Base-by-base conservation (phyloP, 305 asterid species). In the Fraxinus latifolia region DNA sequence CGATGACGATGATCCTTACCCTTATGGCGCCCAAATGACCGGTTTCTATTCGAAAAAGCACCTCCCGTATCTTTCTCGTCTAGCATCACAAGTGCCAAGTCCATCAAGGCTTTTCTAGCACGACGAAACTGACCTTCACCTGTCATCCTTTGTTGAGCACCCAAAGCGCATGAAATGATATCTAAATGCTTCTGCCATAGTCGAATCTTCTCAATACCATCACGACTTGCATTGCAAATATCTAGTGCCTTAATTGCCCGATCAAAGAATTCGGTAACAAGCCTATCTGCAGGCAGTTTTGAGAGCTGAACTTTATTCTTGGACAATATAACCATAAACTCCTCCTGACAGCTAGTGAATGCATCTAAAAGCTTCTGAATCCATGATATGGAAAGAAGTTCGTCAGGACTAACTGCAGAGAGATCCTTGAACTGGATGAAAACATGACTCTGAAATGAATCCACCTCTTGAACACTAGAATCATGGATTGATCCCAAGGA, bases 171-270 rank as follows among this genome's bases (percentile, higher is more conserved):
- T 3, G 86, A 83, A 31, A 96, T 86, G 33, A 96, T 96, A 47
- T 94, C 98, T 78, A 93, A 80, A 79, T 96, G 94, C 81, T 90
- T 96, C 83, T 92, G 92, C 99, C 98, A 93, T 53, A 86, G 83
- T 4, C 95, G 91, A 76, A 96, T 84, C 74, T 88, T 91, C 89
- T 92, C 97, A 36, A 93, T 85, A 17, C 97, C 99, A 85, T 96
- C 98, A 8, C 99, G 97, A 42, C 95, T 85, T 8, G 99, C 94
- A 75, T 96, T 96, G 85, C 93, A 90, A 55, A 96, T 94, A 87
- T 96, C 99, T 87, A 96, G 95, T 62, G 97, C 98, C 84, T 94
- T 94, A 7, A 94, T 89, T 27, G 92, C 84, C 75, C 95, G 82
- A 44, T 96, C 99, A 53, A 93, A 93, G 84, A 85, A 96, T 50